Evolutionary conservation across 2,329 filamentous ascomycete species (phyloP), one percentile per base, ranked within the genome.

Genomic region (Penicillium sp.): DNA sequence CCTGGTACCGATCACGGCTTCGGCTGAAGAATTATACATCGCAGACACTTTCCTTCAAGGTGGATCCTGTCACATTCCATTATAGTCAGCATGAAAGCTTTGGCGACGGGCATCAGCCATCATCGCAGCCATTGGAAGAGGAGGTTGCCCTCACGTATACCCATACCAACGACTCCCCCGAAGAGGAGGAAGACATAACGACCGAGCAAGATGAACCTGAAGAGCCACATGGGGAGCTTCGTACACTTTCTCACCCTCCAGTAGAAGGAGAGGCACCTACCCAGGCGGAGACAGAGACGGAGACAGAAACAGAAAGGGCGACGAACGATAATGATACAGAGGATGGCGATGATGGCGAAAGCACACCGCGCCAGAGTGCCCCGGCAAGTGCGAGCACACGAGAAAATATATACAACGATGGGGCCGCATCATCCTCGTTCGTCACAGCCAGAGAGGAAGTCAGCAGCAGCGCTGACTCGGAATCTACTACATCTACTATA

Each of bases 1-100:
- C 83, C 57, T 88, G 86, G 86, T 88, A 87, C 72, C 83, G 77
- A 58, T 67, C 71, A 39, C 72, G 77, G 47, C 58, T 81, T 1
- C 73, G 70, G 29, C 67, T 80, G 39, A 77, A 68, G 51, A 76
- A 80, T 47, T 81, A 81, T 62, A 77, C 78, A 3, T 81, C 80
- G 1, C 68, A 74, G 31, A 68, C 76, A 6, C 77, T 80, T 13
- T 82, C 80, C n/a, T 86, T 86, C 66, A 78, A 78, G 25, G 79
- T 80, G 1, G 77, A 80, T 56, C 73, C 77, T 7, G 74, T 76
- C 57, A 69, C 77, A 26, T 72, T 75, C 11, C 77, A 75, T 57
- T 75, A 78, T 35, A 75, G 52, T 26, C 60, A 78, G 47, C 77
- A 77, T 21, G 65, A 69, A n/a, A 66, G 70, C 31, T 33, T 33